Evolutionary conservation across 441 rosid species (phyloP).

Genomic region (Populus hybrid): DNA sequence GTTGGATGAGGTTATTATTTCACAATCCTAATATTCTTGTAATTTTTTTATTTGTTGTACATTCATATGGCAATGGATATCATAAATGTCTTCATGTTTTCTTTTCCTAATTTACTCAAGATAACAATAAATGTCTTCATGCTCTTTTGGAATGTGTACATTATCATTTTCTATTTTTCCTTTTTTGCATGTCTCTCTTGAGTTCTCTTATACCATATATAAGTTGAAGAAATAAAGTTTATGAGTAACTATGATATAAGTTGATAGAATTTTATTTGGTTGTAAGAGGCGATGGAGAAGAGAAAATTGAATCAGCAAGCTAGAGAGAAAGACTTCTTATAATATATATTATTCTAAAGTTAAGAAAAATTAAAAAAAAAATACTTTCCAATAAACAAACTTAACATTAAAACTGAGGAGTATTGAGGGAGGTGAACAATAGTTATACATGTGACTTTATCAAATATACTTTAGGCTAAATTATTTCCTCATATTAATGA

Average conservation of each 20-base stretch:
- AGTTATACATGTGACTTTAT: no score
- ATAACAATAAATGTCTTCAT: conserved; percentile 1
- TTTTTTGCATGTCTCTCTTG: neutral
- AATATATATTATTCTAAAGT: no score
- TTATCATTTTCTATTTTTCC: neutral
- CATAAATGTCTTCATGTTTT: neutral
- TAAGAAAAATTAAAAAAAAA: no score
- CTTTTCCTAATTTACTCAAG: neutral
- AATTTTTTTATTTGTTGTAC: neutral
- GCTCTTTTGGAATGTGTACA: neutral
- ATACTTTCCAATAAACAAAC: no score
- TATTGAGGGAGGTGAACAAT: no score
- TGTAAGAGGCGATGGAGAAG: conserved; percentile 55
- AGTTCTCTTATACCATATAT: neutral
- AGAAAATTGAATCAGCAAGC: conserved; percentile 36
- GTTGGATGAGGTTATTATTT: neutral
- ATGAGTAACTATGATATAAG: neutral
- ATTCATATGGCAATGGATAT: neutral
- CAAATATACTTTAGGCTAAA: no score
- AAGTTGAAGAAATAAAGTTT: neutral
- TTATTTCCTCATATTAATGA: no score
- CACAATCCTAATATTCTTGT: neutral
- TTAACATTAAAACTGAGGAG: no score
- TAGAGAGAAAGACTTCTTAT: no score
- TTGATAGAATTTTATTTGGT: conserved; percentile 7